Conservation (phyloP, 495 filamentous ascomycete genomes). For the Penicillium subrubescens region DNA sequence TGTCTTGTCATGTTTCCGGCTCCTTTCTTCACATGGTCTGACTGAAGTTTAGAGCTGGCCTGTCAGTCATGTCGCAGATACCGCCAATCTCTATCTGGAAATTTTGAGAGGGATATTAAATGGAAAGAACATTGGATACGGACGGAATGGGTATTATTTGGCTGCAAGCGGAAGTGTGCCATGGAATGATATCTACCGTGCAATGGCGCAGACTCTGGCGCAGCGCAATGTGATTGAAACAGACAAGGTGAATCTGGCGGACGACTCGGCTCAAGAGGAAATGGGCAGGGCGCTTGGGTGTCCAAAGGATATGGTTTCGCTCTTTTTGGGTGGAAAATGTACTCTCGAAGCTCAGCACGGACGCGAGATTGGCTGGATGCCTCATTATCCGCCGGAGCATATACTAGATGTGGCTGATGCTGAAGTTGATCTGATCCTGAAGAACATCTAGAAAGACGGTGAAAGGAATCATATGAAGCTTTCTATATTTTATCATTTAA, state of each 20-base stretch:
- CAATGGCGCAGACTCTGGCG: slow-evolving; percentile 41
- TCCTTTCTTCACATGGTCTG: background rate
- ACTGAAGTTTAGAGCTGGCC: slow-evolving; percentile 44
- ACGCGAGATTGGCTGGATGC: slow-evolving; percentile 44
- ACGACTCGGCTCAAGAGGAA: slow-evolving; percentile 32
- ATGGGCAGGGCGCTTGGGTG: slow-evolving; percentile 42
- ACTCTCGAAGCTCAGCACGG: slow-evolving; percentile 41
- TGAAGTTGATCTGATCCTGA: slow-evolving; percentile 43
- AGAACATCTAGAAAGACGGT: background rate
- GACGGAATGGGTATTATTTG: slow-evolving; percentile 53
- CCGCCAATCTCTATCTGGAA: slow-evolving; percentile 42
- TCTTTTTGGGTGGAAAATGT: slow-evolving; percentile 45
- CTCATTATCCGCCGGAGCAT: slow-evolving; percentile 38
- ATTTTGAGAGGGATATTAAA: slow-evolving; percentile 46
- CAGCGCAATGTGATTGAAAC: slow-evolving; percentile 40
- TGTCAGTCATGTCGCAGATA: slow-evolving; percentile 50
- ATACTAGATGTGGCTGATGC: slow-evolving; percentile 41
- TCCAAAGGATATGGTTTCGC: slow-evolving; percentile 31
- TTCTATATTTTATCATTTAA: background rate
- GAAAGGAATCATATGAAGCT: background rate
- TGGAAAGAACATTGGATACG: slow-evolving; percentile 35
- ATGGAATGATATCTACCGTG: slow-evolving; percentile 50
- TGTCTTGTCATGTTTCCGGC: background rate
- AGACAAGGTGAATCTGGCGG: slow-evolving; percentile 30
- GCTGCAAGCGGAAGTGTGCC: slow-evolving; percentile 46